These are phyloP conservation scores for Penicillium sp. DNA, from an alignment of 2,329 filamentous ascomycete genomes.

Conservation along the genomic window DNA sequence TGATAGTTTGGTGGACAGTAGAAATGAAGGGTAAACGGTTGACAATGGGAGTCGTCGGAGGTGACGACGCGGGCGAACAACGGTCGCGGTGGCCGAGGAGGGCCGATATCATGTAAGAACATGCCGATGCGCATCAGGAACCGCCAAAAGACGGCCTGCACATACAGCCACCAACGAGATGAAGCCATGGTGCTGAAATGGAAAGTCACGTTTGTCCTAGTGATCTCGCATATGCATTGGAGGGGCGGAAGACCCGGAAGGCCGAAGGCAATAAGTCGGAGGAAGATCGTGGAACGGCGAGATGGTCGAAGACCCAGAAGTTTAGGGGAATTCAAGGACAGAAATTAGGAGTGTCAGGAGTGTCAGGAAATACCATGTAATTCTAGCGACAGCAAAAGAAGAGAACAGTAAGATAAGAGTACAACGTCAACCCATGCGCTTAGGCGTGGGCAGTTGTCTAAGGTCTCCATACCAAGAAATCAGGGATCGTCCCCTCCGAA, in stretches of 20 bases:
- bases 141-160: constrained; percentile 66
- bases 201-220: constrained; percentile 8
- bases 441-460: not conserved
- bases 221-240: not conserved
- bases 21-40: constrained; percentile 58
- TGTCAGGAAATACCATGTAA: not conserved
- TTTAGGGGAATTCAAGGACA: not conserved
- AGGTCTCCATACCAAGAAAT: constrained; percentile 9
- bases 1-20: constrained; percentile 55
- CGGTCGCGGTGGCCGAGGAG: constrained; percentile 60
- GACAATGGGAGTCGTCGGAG: constrained; percentile 49
- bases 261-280: not conserved
- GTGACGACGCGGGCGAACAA: constrained; percentile 58
- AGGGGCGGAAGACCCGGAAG: constrained; percentile 1
- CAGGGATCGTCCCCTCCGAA: not conserved
- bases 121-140: constrained; percentile 68
- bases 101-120: constrained; percentile 63
- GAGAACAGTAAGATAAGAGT: not conserved
- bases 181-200: constrained; percentile 27
- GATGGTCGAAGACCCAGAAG: not conserved
- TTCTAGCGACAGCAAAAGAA: not conserved
- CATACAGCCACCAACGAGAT: constrained; percentile 59
- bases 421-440: too few species aligned
- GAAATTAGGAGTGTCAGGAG: not conserved
- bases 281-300: not conserved